phyloP scores from a whole-genome alignment of 2,329 filamentous ascomycete genomes.

The Chaetomium strumarium region DNA sequence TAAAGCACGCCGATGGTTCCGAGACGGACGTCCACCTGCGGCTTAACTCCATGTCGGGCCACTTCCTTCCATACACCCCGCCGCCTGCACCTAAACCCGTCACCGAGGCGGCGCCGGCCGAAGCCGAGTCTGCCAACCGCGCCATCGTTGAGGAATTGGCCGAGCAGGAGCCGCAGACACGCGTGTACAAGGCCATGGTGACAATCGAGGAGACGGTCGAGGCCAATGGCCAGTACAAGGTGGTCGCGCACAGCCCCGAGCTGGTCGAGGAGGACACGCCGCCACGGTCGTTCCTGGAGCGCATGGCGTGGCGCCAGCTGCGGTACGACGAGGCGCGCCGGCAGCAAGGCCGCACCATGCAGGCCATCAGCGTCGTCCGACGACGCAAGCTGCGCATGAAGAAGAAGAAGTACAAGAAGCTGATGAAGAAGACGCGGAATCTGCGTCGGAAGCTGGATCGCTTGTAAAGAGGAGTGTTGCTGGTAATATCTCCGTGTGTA shows the following conservation, averaged over 20 bases:
- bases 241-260: conserved; percentile 54
- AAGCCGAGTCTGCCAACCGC: conserved; percentile 25
- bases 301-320: conserved; percentile 60
- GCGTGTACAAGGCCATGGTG: conserved; percentile 58
- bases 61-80: conserved; percentile 74
- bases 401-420: conserved; percentile 99
- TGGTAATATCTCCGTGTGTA: conserved; percentile 9
- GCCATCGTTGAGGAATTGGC: conserved; percentile 29
- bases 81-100: conserved; percentile 70
- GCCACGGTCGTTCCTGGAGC: conserved; percentile 59
- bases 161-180: conserved; percentile 40
- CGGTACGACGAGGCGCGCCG: conserved; percentile 50
- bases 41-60: conserved; percentile 61
- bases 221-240: conserved; percentile 52
- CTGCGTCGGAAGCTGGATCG: conserved; percentile 78
- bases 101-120: conserved; percentile 27
- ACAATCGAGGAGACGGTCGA: conserved; percentile 63
- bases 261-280: conserved; percentile 45
- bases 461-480: conserved; percentile 35
- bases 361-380: conserved; percentile 83
- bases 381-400: conserved; percentile 98
- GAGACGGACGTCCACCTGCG: conserved; percentile 58
- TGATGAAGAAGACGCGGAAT: conserved; percentile 87
- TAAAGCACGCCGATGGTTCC: conserved; percentile 51
- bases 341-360: conserved; percentile 52